Conservation (phyloP, 257 asterid genomes). For the Plectranthus barbatus region DNA sequence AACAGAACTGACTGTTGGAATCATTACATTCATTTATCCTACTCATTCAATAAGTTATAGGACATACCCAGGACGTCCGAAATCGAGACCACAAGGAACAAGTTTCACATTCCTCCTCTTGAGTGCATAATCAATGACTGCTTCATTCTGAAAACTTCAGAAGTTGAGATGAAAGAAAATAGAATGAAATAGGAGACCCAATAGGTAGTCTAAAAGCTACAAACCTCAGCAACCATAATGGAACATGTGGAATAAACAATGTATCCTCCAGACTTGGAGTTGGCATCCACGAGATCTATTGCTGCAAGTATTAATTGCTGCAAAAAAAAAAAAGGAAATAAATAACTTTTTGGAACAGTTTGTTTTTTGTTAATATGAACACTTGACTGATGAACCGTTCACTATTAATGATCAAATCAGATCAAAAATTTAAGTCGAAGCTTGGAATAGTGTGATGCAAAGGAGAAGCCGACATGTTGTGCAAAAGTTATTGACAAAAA, state of each 20-base stretch:
- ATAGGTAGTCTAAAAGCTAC: slow-evolving; percentile 8
- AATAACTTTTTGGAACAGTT: background rate
- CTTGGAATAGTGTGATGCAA: no score
- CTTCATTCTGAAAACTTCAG: slow-evolving; percentile 76
- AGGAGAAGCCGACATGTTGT: no score
- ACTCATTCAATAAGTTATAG: background rate
- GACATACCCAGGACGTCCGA: slow-evolving; percentile 84
- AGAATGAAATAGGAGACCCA: background rate
- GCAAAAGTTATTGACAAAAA: no score
- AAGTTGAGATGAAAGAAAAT: slow-evolving; percentile 11
- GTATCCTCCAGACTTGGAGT: slow-evolving; percentile 92
- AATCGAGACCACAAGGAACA: slow-evolving; percentile 94
- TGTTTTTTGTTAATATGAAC: background rate
- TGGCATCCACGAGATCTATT: slow-evolving; percentile 93
- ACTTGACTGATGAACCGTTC: background rate
- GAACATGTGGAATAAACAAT: slow-evolving; percentile 95
- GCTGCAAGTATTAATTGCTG: slow-evolving; percentile 97
- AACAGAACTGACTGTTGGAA: slow-evolving; percentile 8
- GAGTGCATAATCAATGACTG: slow-evolving; percentile 92
- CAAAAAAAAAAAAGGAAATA: slow-evolving; percentile 15
- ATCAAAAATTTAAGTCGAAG: background rate
- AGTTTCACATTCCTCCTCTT: slow-evolving; percentile 87
- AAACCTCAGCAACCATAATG: slow-evolving; percentile 91
- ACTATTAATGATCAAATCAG: background rate
- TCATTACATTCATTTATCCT: background rate